Evolutionary conservation across 345 rosid genomes (phyloP), one percentile per base, ranked within the genome.

Genomic region (Ceriops tagal): DNA sequence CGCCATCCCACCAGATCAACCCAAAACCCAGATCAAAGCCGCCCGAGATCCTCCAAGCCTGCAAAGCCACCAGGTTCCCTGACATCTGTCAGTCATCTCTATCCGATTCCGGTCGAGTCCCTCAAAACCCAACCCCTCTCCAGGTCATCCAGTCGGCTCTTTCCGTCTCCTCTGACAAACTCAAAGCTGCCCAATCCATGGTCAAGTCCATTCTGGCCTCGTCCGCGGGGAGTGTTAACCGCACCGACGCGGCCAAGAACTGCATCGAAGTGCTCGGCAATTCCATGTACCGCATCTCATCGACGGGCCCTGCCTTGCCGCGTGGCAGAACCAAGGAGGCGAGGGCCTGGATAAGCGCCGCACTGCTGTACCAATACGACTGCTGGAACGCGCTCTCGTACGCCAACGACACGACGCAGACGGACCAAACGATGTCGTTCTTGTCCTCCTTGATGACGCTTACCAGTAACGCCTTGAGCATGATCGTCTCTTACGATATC

Each of bases 311-410:
- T 9, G 86, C 78, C 0, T 46, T 89, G 71, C 74, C 86, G 3
- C 81, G 77, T 58, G 86, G 84, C n/a, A 68, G 62, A 66, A 68
- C 73, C 61, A 90, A 92, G 79, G 92, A 89, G 65, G 92, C 90
- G 8, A 83, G 96, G 0, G 93, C 96, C 1, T 95, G 89, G 93
- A 78, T 85, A 82, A 80, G 85, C 70, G 97, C 99, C 3, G 92
- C 96, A 1, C 67, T 92, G 19, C 73, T 81, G 24, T 88, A 82
- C 81, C 92, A 89, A 73, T 88, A 89, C 84, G 95, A 84, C 47
- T 86, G 96, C 68, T 92, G 89, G 89, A 73, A 85, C 0, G 90
- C 78, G 1, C 76, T 95, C 18, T 89, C 83, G 77, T 88, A 88
- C 75, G 89, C 84, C 3, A 95, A 92, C 75, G 90, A 79, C 65